A percentile compares a stretch with the other conserved stretches of the same genome.
phyloP scores from a whole-genome alignment of 768 basidiomycete species.

The Leucocoprinus birnbaumii region DNA sequence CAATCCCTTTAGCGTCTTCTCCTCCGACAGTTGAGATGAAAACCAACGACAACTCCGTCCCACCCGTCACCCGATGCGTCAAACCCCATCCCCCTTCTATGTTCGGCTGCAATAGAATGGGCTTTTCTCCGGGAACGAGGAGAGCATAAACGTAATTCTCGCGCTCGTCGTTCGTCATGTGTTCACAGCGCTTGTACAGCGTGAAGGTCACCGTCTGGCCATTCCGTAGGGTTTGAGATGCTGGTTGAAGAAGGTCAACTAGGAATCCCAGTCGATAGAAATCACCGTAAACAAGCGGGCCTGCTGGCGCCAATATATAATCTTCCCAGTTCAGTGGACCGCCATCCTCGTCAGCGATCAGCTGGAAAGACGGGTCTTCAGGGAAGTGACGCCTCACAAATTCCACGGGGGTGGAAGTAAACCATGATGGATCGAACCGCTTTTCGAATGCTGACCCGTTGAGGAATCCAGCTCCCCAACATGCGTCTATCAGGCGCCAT shows the following conservation, averaged over 20 bases:
- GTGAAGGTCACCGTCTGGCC: constrained; percentile 36
- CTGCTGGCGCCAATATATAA: constrained; percentile 39
- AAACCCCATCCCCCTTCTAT: constrained; percentile 40
- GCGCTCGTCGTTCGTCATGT: constrained; percentile 36
- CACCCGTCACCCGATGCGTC: constrained; percentile 30
- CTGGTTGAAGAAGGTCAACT: constrained; percentile 32
- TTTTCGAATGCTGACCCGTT: constrained; percentile 29
- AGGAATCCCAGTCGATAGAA: constrained; percentile 32
- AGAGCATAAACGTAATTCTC: constrained; percentile 43
- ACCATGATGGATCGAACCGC: constrained; percentile 38
- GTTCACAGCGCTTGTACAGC: constrained; percentile 43
- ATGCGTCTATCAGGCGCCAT: constrained; percentile 45
- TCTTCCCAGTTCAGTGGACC: constrained; percentile 40
- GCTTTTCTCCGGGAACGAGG: constrained; percentile 26
- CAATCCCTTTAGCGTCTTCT: constrained; percentile 38
- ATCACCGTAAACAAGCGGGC: constrained; percentile 31
- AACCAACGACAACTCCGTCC: constrained; percentile 31
- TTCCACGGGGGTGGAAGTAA: constrained; percentile 36
- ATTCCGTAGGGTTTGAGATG: constrained; percentile 26
- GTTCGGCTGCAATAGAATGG: constrained; percentile 31
- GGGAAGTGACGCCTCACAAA: constrained; percentile 45
- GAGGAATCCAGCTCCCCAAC: constrained; percentile 48
- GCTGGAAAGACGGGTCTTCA: constrained; percentile 39
- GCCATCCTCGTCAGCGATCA: constrained; percentile 34
- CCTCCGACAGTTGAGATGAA: constrained; percentile 31